These are phyloP conservation scores for Hypomontagnella submonticulosa DNA, from an alignment of 495 filamentous ascomycete species.

Conservation along the genomic window DNA sequence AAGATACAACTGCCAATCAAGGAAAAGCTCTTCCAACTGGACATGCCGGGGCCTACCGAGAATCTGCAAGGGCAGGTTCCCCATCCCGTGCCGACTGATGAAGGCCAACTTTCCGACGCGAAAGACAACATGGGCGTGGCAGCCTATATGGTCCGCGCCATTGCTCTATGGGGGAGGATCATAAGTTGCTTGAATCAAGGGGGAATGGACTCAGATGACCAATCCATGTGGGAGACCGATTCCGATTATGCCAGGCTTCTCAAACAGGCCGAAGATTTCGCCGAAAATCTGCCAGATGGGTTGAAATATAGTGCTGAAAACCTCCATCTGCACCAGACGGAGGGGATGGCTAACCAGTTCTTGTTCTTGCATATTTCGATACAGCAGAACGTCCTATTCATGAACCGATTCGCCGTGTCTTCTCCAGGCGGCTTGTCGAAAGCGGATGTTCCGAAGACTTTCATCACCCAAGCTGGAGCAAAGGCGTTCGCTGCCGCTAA, in stretches of 20 bases:
- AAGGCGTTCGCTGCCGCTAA: constrained; percentile 90
- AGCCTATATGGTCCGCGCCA: constrained; percentile 87
- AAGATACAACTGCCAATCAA: constrained; percentile 91
- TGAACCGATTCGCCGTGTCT: constrained; percentile 88
- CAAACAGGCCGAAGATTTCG: constrained; percentile 76
- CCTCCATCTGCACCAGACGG: constrained; percentile 82
- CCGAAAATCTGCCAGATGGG: constrained; percentile 72
- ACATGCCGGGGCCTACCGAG: constrained; percentile 90
- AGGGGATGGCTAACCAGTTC: constrained; percentile 89
- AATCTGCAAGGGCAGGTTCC: constrained; percentile 78
- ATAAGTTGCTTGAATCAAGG: constrained; percentile 92
- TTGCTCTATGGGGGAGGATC: constrained; percentile 89
- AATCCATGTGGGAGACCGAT: constrained; percentile 81
- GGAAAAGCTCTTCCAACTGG: constrained; percentile 89
- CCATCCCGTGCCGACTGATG: constrained; percentile 70
- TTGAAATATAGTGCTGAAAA: constrained; percentile 84
- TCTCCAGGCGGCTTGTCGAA: constrained; percentile 73
- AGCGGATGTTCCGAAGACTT: constrained; percentile 80
- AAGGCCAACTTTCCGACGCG: constrained; percentile 72
- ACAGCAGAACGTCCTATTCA: constrained; percentile 89
- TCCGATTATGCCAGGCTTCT: constrained; percentile 79
- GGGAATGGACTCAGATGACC: constrained; percentile 81
- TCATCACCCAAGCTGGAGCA: constrained; percentile 77
- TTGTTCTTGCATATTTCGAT: constrained; percentile 91
- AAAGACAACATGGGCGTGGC: constrained; percentile 93